A percentile compares a stretch with the other conserved stretches of the same genome.
These are phyloP conservation scores for Cladosporium sp. DNA, from an alignment of 2,329 filamentous ascomycete species.

Conservation along the genomic window DNA sequence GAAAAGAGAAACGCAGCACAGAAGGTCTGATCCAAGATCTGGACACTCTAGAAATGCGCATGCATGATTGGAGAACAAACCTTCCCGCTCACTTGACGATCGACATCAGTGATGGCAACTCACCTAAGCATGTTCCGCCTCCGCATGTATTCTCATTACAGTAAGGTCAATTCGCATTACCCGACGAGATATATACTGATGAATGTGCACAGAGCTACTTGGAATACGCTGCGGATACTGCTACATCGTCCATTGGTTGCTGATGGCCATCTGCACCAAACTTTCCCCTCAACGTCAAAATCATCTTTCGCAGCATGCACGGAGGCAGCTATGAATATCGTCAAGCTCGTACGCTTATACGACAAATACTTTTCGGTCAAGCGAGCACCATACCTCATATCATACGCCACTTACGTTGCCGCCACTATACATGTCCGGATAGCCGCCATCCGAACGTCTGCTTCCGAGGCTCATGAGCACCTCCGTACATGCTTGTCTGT, in stretches of 20 bases:
- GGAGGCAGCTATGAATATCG: slow-evolving; percentile 43
- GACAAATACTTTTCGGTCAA: slow-evolving; percentile 42
- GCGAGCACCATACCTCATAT: slow-evolving; percentile 50
- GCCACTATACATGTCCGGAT: slow-evolving; percentile 51
- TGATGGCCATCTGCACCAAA: slow-evolving; percentile 45
- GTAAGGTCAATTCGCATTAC: background rate
- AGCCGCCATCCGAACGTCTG: slow-evolving; percentile 41
- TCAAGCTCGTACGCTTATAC: slow-evolving; percentile 42
- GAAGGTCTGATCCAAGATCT: slow-evolving; percentile 2
- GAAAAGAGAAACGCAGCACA: slow-evolving; percentile 5
- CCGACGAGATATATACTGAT: background rate
- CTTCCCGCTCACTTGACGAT: slow-evolving; percentile 6
- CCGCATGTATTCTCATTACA: slow-evolving; percentile 10
- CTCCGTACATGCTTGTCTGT: slow-evolving; percentile 44
- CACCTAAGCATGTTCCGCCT: background rate
- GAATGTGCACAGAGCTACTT: slow-evolving; percentile 38
- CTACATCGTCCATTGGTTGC: slow-evolving; percentile 51
- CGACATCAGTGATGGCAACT: background rate
- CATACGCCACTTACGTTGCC: slow-evolving; percentile 52
- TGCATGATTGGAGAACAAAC: slow-evolving; percentile 1
- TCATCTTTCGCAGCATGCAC: slow-evolving; percentile 44
- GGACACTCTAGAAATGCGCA: background rate
- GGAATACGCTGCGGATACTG: slow-evolving; percentile 49
- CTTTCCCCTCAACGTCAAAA: slow-evolving; percentile 35
- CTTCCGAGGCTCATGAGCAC: slow-evolving; percentile 37